Percentiles rank a stretch among this genome's conserved stretches.
Evolutionary conservation across 2,329 filamentous ascomycete species (phyloP).

Genomic region (Chrysoporthe austroafricana): DNA sequence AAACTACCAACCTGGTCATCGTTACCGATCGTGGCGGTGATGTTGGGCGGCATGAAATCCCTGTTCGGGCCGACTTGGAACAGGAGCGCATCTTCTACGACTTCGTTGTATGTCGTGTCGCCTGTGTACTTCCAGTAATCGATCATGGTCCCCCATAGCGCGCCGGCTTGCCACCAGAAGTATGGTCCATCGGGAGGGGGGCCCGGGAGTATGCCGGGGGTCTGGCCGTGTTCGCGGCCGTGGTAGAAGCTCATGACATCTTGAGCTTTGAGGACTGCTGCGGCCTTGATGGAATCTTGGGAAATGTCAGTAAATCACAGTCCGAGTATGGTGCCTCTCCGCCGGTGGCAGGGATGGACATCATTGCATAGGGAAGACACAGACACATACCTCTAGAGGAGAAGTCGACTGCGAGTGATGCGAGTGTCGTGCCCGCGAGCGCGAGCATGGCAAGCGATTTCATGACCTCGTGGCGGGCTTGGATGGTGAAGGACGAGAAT

Average conservation of each 20-base stretch:
- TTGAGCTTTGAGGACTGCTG: slow-evolving; percentile 32
- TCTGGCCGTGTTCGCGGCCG: slow-evolving; percentile 37
- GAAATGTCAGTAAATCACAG: not conserved
- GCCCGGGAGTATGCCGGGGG: slow-evolving; percentile 38
- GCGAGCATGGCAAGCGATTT: not conserved
- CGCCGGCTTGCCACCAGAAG: slow-evolving; percentile 42
- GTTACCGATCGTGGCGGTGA: slow-evolving; percentile 52
- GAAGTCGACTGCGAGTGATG: not conserved
- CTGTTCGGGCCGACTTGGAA: slow-evolving; percentile 51
- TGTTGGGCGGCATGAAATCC: slow-evolving; percentile 55
- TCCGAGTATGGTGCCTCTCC: not conserved
- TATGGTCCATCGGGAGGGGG: slow-evolving; percentile 40
- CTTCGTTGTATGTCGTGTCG: slow-evolving; percentile 56
- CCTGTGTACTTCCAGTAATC: slow-evolving; percentile 47
- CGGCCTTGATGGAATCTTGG: not conserved
- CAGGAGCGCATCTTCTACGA: slow-evolving; percentile 48
- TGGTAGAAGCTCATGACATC: slow-evolving; percentile 39
- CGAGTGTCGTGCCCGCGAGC: not conserved
- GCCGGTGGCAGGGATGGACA: not conserved
- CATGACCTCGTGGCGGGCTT: not conserved
- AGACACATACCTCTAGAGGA: not conserved
- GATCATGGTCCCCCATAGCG: slow-evolving; percentile 40
- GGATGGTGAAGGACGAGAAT: not conserved
- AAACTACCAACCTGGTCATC: slow-evolving; percentile 47
- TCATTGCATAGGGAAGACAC: not conserved